Percentiles rank a stretch among this genome's conserved stretches.
Conservation (phyloP, 2,329 filamentous ascomycete species). For the Neonectria sp. region DNA sequence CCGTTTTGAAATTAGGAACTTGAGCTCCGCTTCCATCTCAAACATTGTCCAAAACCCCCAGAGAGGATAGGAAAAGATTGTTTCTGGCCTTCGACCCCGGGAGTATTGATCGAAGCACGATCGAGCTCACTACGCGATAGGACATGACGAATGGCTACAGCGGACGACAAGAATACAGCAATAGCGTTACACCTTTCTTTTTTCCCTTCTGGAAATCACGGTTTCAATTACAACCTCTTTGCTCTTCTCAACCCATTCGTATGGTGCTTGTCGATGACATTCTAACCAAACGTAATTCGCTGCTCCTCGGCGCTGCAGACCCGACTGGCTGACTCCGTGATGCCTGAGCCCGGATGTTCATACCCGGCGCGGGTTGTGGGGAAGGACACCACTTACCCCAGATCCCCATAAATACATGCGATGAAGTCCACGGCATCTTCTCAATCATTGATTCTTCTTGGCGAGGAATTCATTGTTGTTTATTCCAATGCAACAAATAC, state of each 20-base stretch:
- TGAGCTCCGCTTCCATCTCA: too few relatives aligned
- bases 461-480: background rate
- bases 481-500: background rate
- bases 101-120: too few relatives aligned
- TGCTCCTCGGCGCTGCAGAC: conserved; percentile 6
- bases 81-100: too few relatives aligned
- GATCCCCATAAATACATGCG: conserved; percentile 5
- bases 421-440: background rate
- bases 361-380: conserved; percentile 2
- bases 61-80: too few relatives aligned
- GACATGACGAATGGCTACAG: too few relatives aligned
- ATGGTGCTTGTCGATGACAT: background rate
- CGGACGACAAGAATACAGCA: too few relatives aligned
- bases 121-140: too few relatives aligned
- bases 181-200: too few relatives aligned
- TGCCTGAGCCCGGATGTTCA: conserved; percentile 15
- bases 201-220: too few relatives aligned
- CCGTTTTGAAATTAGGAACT: too few relatives aligned
- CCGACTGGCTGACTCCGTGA: background rate
- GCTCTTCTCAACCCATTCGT: background rate
- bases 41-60: too few relatives aligned
- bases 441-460: background rate
- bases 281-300: background rate
- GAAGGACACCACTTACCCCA: background rate
- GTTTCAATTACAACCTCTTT: too few relatives aligned